These are phyloP conservation scores for Cadophora malorum DNA, from an alignment of 2,329 filamentous ascomycete genomes.

Conservation along the genomic window DNA sequence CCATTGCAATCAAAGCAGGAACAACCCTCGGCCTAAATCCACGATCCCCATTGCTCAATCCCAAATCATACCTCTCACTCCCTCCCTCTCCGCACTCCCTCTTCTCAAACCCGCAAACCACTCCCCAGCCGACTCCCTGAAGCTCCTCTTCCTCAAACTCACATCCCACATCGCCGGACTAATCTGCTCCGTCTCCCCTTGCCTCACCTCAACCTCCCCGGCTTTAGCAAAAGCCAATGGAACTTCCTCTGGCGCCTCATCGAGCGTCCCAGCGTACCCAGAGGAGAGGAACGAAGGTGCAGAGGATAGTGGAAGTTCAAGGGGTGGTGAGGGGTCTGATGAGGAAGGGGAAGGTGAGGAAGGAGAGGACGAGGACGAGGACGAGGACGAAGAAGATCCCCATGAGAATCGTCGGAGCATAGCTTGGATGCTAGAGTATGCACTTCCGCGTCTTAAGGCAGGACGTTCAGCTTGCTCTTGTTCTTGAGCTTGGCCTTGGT, in stretches of 20 bases:
- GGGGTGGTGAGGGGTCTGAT: not conserved
- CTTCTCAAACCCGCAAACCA: not conserved
- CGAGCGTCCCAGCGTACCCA: not conserved
- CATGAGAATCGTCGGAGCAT: not conserved
- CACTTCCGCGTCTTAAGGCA: not conserved
- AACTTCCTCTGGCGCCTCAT: not conserved
- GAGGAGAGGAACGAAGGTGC: not conserved
- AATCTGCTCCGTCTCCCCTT: not conserved
- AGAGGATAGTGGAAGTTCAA: not conserved
- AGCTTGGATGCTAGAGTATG: not conserved
- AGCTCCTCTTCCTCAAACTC: not conserved
- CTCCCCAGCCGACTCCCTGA: not conserved
- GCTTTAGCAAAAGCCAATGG: slow-evolving; percentile 1
- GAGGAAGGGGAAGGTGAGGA: not conserved
- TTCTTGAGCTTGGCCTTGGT: not conserved
- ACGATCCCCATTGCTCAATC: not conserved
- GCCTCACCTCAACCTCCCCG: not conserved
- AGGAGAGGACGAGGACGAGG: not conserved
- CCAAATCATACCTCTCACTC: too few species aligned
- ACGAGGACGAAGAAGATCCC: not conserved
- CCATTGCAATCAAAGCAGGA: not conserved
- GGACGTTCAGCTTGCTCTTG: not conserved
- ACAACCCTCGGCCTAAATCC: not conserved
- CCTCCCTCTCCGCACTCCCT: not conserved
- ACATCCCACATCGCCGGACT: not conserved